phyloP scores from a whole-genome alignment of 345 rosid species.

The Iberis pinnata region DNA sequence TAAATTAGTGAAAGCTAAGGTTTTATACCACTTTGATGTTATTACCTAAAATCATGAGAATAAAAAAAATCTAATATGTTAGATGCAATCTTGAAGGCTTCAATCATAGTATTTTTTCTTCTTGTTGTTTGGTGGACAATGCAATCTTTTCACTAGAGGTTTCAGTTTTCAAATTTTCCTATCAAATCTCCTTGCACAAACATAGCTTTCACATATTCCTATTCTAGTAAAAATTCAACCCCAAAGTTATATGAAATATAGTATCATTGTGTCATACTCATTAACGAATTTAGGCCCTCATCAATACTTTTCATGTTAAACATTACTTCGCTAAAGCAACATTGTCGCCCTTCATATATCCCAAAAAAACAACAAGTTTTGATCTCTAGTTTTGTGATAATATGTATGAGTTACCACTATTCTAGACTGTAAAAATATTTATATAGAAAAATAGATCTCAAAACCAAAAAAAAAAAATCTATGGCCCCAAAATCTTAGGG shows the following conservation, averaged over 20 bases:
- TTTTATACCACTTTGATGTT: too few relatives aligned
- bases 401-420: too few relatives aligned
- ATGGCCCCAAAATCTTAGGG: too few relatives aligned
- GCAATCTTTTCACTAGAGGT: slow-evolving; percentile 59
- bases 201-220: slow-evolving; percentile 60
- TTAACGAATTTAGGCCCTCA: neutral
- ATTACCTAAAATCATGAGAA: too few relatives aligned
- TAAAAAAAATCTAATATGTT: neutral
- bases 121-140: slow-evolving; percentile 53
- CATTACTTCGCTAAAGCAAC: slow-evolving; percentile 7
- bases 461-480: too few relatives aligned
- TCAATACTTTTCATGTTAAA: neutral
- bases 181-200: slow-evolving; percentile 84
- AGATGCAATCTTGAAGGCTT: neutral
- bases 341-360: too few relatives aligned
- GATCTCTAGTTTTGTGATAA: too few relatives aligned
- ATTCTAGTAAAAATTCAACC: neutral
- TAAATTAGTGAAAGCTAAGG: too few relatives aligned
- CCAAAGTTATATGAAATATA: neutral
- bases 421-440: too few relatives aligned
- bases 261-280: neutral
- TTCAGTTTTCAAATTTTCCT: slow-evolving; percentile 46
- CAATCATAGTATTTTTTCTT: neutral
- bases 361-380: too few relatives aligned
- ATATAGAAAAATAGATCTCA: too few relatives aligned